These are phyloP conservation scores for Suillus variegatus DNA, from an alignment of 768 basidiomycete genomes.

Conservation along the genomic window DNA sequence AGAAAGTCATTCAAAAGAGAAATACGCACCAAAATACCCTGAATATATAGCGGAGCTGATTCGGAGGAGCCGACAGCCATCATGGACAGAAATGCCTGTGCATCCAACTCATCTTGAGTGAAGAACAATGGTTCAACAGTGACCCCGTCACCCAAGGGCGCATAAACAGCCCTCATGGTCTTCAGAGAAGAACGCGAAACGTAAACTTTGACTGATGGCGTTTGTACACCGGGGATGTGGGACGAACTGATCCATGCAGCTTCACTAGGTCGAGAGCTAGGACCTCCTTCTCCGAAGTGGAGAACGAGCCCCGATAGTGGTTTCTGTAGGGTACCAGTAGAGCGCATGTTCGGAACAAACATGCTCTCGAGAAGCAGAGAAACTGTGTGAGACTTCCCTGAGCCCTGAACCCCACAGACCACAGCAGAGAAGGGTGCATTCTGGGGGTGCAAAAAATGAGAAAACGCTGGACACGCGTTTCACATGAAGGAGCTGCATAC, in stretches of 20 bases:
- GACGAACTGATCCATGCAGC: conserved; percentile 60
- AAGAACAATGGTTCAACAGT: conserved; percentile 57
- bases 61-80: conserved; percentile 70
- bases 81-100: conserved; percentile 69
- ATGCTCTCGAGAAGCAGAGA: conserved; percentile 70
- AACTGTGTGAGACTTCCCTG: conserved; percentile 74
- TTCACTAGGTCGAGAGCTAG: conserved; percentile 58
- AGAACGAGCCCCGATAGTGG: conserved; percentile 65
- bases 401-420: conserved; percentile 78
- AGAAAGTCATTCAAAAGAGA: background rate
- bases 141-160: conserved; percentile 49
- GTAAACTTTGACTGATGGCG: conserved; percentile 46
- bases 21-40: conserved; percentile 57
- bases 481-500: conserved; percentile 34
- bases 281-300: conserved; percentile 70
- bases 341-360: conserved; percentile 53
- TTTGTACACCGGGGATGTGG: conserved; percentile 30
- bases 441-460: conserved; percentile 32
- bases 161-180: conserved; percentile 60
- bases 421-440: conserved; percentile 75
- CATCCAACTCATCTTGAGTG: conserved; percentile 62
- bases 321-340: conserved; percentile 53
- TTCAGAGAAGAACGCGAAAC: conserved; percentile 63
- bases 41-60: conserved; percentile 67
- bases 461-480: conserved; percentile 4